Percentiles rank a stretch among this genome's conserved stretches.
phyloP scores from a whole-genome alignment of 1,139 yeast species.

The Geotrichum australiense region DNA sequence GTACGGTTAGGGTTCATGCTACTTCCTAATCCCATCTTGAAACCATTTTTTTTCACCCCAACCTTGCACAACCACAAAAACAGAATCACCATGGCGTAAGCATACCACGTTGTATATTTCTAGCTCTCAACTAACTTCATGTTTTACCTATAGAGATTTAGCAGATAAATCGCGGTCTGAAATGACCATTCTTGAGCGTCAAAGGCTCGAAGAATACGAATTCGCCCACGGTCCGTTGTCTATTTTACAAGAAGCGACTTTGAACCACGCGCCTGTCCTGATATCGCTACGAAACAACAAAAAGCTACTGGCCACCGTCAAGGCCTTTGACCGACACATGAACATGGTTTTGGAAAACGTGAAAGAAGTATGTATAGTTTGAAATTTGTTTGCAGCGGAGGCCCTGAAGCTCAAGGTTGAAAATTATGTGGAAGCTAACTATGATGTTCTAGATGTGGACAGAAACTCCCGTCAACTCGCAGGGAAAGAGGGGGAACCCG shows the following conservation, averaged over 20 bases:
- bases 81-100: too few species aligned
- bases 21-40: too few species aligned
- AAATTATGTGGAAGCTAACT: not conserved
- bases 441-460: constrained; percentile 51
- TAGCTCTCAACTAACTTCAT: too few species aligned
- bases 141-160: constrained; percentile 22
- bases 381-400: not conserved
- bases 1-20: too few species aligned
- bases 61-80: too few species aligned
- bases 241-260: constrained; percentile 71
- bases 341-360: constrained; percentile 90
- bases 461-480: constrained; percentile 55
- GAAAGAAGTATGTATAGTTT: constrained; percentile 55
- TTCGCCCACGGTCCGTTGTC: constrained; percentile 89
- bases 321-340: constrained; percentile 94
- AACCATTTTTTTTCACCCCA: too few species aligned
- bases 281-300: constrained; percentile 91
- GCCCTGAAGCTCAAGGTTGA: too few species aligned
- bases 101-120: too few species aligned
- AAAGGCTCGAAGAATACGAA: constrained; percentile 82
- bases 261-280: constrained; percentile 67
- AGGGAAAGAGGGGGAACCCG: constrained; percentile 65
- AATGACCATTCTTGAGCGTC: constrained; percentile 70
- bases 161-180: constrained; percentile 43
- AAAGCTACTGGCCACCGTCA: constrained; percentile 79